phyloP scores from a whole-genome alignment of 345 rosid genomes.

The Eucalyptus urophylla region DNA sequence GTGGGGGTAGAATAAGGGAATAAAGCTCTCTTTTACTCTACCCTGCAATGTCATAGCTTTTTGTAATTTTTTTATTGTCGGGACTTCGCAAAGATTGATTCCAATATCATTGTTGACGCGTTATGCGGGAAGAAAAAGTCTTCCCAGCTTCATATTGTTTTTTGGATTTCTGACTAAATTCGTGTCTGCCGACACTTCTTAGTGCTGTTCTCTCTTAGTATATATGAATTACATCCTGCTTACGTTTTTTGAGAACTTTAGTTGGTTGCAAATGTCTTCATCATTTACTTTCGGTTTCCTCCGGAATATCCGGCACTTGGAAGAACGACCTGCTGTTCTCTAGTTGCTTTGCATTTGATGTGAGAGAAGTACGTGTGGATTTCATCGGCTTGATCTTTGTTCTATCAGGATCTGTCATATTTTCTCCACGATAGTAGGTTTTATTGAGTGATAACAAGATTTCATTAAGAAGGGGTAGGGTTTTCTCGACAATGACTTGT shows the following conservation, averaged over 20 bases:
- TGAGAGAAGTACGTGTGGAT: background rate
- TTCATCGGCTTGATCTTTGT: background rate
- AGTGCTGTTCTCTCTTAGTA: background rate
- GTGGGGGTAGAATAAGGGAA: conserved; percentile 20
- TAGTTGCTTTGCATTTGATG: background rate
- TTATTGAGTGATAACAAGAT: background rate
- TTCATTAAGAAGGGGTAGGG: background rate
- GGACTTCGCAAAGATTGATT: conserved; percentile 3
- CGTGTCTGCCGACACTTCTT: background rate
- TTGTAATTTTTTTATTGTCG: background rate
- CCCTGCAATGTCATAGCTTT: conserved; percentile 5
- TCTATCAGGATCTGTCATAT: background rate
- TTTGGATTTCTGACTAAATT: background rate
- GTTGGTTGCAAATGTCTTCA: background rate
- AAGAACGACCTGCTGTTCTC: background rate
- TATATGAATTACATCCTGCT: background rate
- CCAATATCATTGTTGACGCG: background rate
- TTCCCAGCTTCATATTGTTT: background rate
- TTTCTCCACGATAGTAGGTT: background rate
- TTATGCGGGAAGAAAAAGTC: conserved; percentile 15
- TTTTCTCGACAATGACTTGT: background rate
- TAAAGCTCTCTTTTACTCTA: conserved; percentile 20
- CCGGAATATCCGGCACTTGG: background rate
- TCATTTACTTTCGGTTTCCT: background rate
- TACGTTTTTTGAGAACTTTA: background rate